A percentile compares a stretch with the other conserved stretches of the same genome.
Conservation (phyloP, 441 rosid species). For the Capsella rubella region DNA sequence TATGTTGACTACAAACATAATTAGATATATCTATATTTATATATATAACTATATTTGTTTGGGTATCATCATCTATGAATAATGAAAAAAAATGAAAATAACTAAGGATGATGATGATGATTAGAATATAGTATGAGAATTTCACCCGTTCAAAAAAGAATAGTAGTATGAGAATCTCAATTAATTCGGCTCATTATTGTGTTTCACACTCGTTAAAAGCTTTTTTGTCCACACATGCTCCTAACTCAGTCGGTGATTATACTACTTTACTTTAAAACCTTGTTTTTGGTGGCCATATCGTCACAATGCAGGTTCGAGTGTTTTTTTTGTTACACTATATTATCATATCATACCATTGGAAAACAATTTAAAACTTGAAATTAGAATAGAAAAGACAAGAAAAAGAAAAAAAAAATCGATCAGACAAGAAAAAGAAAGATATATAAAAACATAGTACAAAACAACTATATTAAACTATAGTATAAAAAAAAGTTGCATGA, state of each 20-base stretch:
- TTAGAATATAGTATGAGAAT: background rate
- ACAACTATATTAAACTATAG: too few relatives aligned
- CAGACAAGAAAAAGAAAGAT: too few relatives aligned
- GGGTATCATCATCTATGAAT: background rate
- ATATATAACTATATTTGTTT: background rate
- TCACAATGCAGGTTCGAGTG: too few relatives aligned
- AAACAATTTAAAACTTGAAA: too few relatives aligned
- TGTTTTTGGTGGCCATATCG: background rate
- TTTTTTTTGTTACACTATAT: too few relatives aligned
- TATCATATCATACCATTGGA: too few relatives aligned
- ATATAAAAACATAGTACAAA: too few relatives aligned
- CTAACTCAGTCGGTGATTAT: conserved; percentile 34
- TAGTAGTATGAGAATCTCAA: background rate
- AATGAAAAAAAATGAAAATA: background rate
- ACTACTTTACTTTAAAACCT: background rate
- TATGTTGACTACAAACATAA: background rate
- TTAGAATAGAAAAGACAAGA: too few relatives aligned
- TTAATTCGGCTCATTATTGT: conserved; percentile 33
- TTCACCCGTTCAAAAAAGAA: too few relatives aligned
- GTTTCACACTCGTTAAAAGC: conserved; percentile 35
- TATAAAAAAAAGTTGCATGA: background rate
- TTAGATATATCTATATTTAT: background rate
- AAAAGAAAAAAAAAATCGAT: too few relatives aligned
- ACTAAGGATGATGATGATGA: background rate
- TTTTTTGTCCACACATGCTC: conserved; percentile 22